Evolutionary conservation across 495 filamentous ascomycete genomes (phyloP).

Genomic region (Xylaria curta): DNA sequence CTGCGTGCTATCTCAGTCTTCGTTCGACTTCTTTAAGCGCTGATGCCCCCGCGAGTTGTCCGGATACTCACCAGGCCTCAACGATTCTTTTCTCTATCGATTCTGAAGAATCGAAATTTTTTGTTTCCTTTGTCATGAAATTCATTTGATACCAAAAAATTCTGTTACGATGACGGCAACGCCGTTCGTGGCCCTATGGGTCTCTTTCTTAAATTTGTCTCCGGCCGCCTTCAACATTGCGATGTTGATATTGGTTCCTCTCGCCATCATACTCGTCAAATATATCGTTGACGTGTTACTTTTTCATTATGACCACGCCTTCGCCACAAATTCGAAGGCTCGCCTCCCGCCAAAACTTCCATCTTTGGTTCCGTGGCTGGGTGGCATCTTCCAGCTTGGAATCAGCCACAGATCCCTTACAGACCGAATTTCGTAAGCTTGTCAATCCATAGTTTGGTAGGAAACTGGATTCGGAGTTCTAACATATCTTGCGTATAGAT

Average conservation of each 20-base stretch:
- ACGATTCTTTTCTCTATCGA: not conserved
- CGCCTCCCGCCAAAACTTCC: constrained; percentile 6
- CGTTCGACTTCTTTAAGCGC: not conserved
- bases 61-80: not conserved
- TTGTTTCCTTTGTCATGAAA: not conserved
- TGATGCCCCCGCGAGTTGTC: not conserved
- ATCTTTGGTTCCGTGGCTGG: constrained; percentile 9
- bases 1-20: not conserved
- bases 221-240: constrained; percentile 6
- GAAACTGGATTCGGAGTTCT: not conserved
- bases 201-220: not conserved
- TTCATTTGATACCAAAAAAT: not conserved
- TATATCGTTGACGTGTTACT: constrained; percentile 6
- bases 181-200: constrained; percentile 21
- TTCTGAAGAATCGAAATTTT: not conserved
- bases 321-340: not conserved
- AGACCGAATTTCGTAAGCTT: constrained; percentile 17
- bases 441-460: not conserved
- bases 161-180: constrained; percentile 11
- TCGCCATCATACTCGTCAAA: constrained; percentile 9
- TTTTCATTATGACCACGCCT: constrained; percentile 13
- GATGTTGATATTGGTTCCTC: not conserved
- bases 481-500: not conserved
- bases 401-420: constrained; percentile 10
- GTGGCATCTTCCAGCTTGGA: constrained; percentile 9